Conservation (phyloP, 805 yeast genomes). For the Myxozyma vanderwaltii region DNA sequence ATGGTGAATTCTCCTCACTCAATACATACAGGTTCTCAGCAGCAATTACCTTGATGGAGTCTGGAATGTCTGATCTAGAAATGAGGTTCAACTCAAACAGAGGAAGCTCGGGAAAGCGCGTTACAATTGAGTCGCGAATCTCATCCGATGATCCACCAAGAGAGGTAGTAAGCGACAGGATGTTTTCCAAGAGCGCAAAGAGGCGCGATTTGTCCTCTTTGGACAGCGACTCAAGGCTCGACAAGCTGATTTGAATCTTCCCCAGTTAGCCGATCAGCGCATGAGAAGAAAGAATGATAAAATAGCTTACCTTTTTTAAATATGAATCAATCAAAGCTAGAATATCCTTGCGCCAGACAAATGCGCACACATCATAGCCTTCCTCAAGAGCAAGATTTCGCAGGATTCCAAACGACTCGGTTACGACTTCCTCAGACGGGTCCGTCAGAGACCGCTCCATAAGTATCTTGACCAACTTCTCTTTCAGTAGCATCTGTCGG, state of each 20-base stretch:
- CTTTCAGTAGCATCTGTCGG: conserved; percentile 67
- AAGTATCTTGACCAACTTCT: conserved; percentile 64
- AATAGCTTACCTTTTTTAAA: conserved; percentile 15
- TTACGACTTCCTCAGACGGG: conserved; percentile 69
- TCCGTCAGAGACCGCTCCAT: conserved; percentile 69
- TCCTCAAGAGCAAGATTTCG: conserved; percentile 82
- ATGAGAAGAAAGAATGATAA: neutral
- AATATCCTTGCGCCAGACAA: conserved; percentile 75
- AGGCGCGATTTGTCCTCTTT: conserved; percentile 51
- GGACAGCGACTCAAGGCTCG: neutral
- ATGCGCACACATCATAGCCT: conserved; percentile 78
- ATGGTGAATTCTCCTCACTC: conserved; percentile 38
- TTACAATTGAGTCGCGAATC: conserved; percentile 41
- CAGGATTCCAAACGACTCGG: conserved; percentile 77
- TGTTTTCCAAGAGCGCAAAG: conserved; percentile 70
- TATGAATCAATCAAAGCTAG: conserved; percentile 52
- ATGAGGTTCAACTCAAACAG: conserved; percentile 25
- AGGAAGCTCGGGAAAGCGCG: conserved; percentile 36
- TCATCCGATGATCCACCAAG: conserved; percentile 44
- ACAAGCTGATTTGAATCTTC: conserved; percentile 1
- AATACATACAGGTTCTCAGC: conserved; percentile 41
- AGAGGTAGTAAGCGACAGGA: conserved; percentile 67
- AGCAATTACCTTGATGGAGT: conserved; percentile 33
- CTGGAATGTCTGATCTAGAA: conserved; percentile 5
- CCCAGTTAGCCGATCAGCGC: neutral